phyloP scores from a whole-genome alignment of 352 stramenopile genomes.

The Phytophthora lateralis region DNA sequence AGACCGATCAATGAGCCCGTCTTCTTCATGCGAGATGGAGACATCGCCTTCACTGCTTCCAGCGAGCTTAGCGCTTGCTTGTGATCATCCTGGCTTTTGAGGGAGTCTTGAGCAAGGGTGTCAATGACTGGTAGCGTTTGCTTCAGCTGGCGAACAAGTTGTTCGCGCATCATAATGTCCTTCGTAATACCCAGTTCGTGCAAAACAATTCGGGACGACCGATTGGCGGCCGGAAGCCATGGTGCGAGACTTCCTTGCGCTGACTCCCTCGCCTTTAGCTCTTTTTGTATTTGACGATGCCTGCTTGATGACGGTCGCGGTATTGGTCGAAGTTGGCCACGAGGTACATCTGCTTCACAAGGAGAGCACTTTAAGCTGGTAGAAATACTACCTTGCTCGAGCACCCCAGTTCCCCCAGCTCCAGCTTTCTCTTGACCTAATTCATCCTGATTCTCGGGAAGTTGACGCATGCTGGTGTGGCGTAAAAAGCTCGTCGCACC shows the following conservation, averaged over 20 bases:
- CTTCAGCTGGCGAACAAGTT: slow-evolving; percentile 53
- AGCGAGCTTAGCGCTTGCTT: slow-evolving; percentile 21
- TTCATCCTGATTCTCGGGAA: slow-evolving; percentile 27
- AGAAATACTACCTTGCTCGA: not conserved
- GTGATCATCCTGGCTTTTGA: slow-evolving; percentile 28
- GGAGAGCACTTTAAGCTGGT: slow-evolving; percentile 13
- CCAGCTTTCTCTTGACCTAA: not conserved
- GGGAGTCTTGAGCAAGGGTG: slow-evolving; percentile 36
- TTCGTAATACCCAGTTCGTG: slow-evolving; percentile 59
- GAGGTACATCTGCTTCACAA: slow-evolving; percentile 21
- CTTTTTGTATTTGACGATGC: not conserved
- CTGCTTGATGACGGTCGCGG: slow-evolving; percentile 7
- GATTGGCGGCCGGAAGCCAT: slow-evolving; percentile 23
- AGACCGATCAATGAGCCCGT: slow-evolving; percentile 27
- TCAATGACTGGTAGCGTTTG: slow-evolving; percentile 32
- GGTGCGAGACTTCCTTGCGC: slow-evolving; percentile 2
- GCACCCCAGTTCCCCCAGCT: not conserved
- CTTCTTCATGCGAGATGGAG: slow-evolving; percentile 30
- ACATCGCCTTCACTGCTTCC: slow-evolving; percentile 18
- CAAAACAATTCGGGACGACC: slow-evolving; percentile 46
- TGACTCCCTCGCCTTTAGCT: not conserved
- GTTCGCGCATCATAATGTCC: slow-evolving; percentile 64
- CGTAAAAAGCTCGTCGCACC: slow-evolving; percentile 20
- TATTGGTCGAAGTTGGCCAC: not conserved
- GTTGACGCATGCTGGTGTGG: slow-evolving; percentile 27